Evolutionary conservation across 2,329 filamentous ascomycete species (phyloP).

Genomic region (Aspergillus brasiliensis): DNA sequence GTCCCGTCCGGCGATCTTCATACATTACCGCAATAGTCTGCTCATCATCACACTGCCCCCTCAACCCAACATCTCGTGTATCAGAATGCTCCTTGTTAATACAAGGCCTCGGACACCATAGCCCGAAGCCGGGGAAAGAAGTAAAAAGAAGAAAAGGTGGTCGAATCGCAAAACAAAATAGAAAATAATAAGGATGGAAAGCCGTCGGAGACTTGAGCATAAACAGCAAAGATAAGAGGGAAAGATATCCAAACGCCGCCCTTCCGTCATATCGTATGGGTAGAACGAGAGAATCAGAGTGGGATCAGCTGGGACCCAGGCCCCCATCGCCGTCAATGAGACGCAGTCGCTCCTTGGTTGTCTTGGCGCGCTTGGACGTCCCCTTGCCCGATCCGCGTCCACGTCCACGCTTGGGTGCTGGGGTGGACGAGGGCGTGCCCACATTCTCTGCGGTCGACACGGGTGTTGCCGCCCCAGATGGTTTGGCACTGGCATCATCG

Average conservation of each 20-base stretch:
- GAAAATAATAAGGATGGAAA: conserved; percentile 2
- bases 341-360: conserved; percentile 54
- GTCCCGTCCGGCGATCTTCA: neutral
- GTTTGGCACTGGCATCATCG: conserved; percentile 79
- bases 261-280: conserved; percentile 17
- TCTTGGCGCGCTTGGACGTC: conserved; percentile 63
- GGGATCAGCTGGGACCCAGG: conserved; percentile 23
- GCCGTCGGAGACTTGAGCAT: conserved; percentile 7
- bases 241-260: conserved; percentile 18
- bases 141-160: conserved; percentile 2
- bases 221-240: conserved; percentile 6
- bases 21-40: conserved; percentile 4
- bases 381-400: conserved; percentile 57
- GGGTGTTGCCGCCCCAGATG: conserved; percentile 83
- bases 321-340: conserved; percentile 49
- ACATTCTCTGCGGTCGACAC: conserved; percentile 58
- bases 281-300: neutral
- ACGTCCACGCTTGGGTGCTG: conserved; percentile 59
- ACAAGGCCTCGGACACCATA: conserved; percentile 10
- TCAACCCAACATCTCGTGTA: neutral
- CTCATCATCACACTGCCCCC: neutral
- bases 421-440: conserved; percentile 38
- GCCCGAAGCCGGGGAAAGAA: neutral
- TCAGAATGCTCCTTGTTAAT: conserved; percentile 18
- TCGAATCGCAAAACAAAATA: conserved; percentile 2